Evolutionary conservation across 1,284 basidiomycete species (phyloP), one percentile per base, ranked within the genome.

Genomic region (Agroathelia rolfsii): DNA sequence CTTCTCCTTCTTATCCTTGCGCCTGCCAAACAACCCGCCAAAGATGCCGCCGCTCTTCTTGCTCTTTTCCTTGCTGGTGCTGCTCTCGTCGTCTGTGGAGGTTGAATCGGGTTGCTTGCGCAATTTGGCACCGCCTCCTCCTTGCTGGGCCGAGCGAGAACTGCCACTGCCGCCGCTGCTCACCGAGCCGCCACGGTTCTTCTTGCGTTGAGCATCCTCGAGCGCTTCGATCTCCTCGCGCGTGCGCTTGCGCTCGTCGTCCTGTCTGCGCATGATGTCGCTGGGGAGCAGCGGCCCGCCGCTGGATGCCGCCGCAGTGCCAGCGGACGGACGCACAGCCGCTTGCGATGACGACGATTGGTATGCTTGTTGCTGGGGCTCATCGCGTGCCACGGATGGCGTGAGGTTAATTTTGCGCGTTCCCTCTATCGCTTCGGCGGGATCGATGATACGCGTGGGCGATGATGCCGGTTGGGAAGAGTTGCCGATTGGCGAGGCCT

Each of bases 1-100:
- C 47, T 70, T 72, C 24, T 72, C 73, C 52, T 83, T 86, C 59
- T 88, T 87, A 52, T 86, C 83, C 55, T 78, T 83, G 52, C 72
- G 78, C 32, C 81, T 61, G 9, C 68, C 66, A 50, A 93, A 93
- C 28, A 93, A 47, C 0, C 75, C 69, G 17, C 76, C 66, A 43
- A 93, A 77, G 25, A 88, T 62, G 2, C 74, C 64, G 4, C 66
- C 56, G 21, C 69, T 72, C 44, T 76, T 76, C 52, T 82, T 78
- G n/a, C n/a, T n/a, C 56, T 79, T 77, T 49, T 74, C 71, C 32
- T 66, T 66, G 39, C 64, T n/a, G n/a, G n/a, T n/a, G n/a, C n/a
- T 64, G 14, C 66, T 68, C 16, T 78, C 72, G 13, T 72, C 60
- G 41, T 67, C 56, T 28, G 57, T 44, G 16, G 50, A 45, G 25